These are phyloP conservation scores for Cercospora sp. DNA, from an alignment of 2,329 filamentous ascomycete genomes.

Conservation along the genomic window DNA sequence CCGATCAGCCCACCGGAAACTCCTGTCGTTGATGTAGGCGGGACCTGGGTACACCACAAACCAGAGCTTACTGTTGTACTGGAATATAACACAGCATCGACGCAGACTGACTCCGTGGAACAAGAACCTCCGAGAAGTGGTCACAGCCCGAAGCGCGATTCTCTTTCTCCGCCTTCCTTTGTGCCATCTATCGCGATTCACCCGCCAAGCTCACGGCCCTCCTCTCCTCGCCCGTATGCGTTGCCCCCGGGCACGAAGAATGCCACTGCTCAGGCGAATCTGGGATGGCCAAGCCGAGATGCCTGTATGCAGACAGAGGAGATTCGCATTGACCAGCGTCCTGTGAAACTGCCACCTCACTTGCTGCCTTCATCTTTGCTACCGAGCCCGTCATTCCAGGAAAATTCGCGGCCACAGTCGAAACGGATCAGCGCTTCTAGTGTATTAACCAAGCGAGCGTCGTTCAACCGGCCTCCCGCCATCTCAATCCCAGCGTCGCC, in stretches of 20 bases:
- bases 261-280: constrained; percentile 74
- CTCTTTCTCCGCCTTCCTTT: constrained; percentile 35
- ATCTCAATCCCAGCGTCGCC: constrained; percentile 28
- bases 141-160: constrained; percentile 33
- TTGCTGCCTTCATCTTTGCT: constrained; percentile 75
- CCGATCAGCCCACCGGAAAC: constrained; percentile 67
- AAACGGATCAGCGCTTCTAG: constrained; percentile 22
- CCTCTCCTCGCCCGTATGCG: constrained; percentile 72
- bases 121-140: constrained; percentile 34
- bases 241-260: constrained; percentile 81
- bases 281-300: constrained; percentile 54
- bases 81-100: constrained; percentile 36
- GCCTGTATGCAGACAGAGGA: constrained; percentile 82
- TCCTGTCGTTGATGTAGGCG: constrained; percentile 51
- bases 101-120: constrained; percentile 38
- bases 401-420: constrained; percentile 20
- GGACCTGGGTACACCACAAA: constrained; percentile 30
- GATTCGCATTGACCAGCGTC: constrained; percentile 78
- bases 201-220: constrained; percentile 80
- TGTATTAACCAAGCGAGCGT: constrained; percentile 27
- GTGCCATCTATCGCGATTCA: constrained; percentile 84
- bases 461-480: constrained; percentile 20
- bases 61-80: constrained; percentile 24
- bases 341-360: constrained; percentile 73
- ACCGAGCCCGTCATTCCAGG: constrained; percentile 49